Evolutionary conservation across 2,329 filamentous ascomycete genomes (phyloP).

Genomic region (Fusarium luffae): DNA sequence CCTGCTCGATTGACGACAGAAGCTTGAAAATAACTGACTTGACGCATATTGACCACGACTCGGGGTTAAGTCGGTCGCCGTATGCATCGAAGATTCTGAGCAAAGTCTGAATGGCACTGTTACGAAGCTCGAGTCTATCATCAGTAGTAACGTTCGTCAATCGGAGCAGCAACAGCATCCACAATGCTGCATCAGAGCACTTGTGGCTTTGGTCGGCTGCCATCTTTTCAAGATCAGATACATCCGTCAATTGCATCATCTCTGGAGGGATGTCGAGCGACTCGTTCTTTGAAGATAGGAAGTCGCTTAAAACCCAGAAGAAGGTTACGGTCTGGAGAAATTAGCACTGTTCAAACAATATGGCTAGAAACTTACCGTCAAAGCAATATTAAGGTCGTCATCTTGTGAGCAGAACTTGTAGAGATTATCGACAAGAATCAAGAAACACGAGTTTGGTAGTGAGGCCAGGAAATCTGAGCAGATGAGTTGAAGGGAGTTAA

Average conservation of each 20-base stretch:
- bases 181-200: constrained; percentile 76
- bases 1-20: constrained; percentile 73
- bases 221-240: constrained; percentile 64
- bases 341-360: constrained; percentile 5
- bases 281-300: constrained; percentile 72
- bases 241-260: constrained; percentile 63
- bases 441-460: constrained; percentile 76
- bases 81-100: constrained; percentile 93
- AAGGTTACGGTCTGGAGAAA: constrained; percentile 81
- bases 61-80: constrained; percentile 79
- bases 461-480: constrained; percentile 92
- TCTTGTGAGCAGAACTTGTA: constrained; percentile 89
- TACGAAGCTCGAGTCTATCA: constrained; percentile 78
- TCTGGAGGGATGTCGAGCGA: constrained; percentile 68
- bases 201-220: constrained; percentile 69
- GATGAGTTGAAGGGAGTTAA: constrained; percentile 89
- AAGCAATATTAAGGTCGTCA: constrained; percentile 92
- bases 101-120: constrained; percentile 90
- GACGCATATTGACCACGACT: constrained; percentile 86
- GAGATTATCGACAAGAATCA: constrained; percentile 85
- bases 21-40: constrained; percentile 84
- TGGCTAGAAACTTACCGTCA: constrained; percentile 71
- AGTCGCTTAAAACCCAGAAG: constrained; percentile 95
- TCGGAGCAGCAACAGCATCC: constrained; percentile 80
- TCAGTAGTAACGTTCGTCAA: constrained; percentile 78